These are phyloP conservation scores for Ascochyta viciae-villosae DNA, from an alignment of 2,329 filamentous ascomycete genomes.

Conservation along the genomic window DNA sequence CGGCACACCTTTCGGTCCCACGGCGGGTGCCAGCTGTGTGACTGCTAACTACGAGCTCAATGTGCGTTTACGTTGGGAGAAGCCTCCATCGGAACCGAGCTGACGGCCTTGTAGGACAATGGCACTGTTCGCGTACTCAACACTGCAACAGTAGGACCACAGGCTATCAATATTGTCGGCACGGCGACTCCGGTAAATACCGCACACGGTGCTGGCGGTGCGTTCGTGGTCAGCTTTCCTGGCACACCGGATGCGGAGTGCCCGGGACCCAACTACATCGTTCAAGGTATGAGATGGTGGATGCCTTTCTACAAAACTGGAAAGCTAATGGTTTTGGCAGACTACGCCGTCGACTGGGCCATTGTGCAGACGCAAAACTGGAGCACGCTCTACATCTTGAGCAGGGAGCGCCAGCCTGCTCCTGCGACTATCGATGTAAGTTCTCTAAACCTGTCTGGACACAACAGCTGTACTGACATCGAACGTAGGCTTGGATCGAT, in stretches of 20 bases:
- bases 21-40: constrained; percentile 34
- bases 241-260: constrained; percentile 23
- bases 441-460: neutral
- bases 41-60: constrained; percentile 35
- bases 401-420: constrained; percentile 31
- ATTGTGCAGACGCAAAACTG: constrained; percentile 41
- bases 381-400: constrained; percentile 38
- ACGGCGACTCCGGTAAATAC: constrained; percentile 31
- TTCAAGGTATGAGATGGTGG: constrained; percentile 27
- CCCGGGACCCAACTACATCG: constrained; percentile 40
- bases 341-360: constrained; percentile 35
- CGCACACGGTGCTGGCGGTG: constrained; percentile 30
- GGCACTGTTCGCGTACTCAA: constrained; percentile 36
- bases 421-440: constrained; percentile 31
- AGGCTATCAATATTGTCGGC: constrained; percentile 26
- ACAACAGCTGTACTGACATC: neutral
- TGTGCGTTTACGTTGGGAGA: constrained; percentile 1
- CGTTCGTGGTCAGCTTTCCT: constrained; percentile 37
- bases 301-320: no score
- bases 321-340: constrained; percentile 16
- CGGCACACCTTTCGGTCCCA: constrained; percentile 39
- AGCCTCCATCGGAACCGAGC: neutral
- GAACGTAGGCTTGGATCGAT: constrained; percentile 23
- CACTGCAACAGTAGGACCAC: constrained; percentile 26
- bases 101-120: constrained; percentile 19